Evolutionary conservation across 495 filamentous ascomycete species (phyloP).

Genomic region (Chaetomium tenue): DNA sequence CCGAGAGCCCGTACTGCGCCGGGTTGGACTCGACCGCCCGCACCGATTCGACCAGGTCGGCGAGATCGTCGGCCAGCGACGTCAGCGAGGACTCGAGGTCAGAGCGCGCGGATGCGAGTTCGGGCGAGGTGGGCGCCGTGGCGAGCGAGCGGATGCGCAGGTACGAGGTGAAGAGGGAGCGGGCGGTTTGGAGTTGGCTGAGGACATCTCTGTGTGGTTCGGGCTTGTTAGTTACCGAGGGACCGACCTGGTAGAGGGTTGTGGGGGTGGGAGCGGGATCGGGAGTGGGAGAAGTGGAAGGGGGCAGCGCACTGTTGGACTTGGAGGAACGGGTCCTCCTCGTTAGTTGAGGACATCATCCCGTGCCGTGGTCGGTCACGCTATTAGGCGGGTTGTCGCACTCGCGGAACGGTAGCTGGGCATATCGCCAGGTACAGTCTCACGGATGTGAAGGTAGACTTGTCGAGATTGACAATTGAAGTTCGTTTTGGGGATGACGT

Average conservation of each 20-base stretch:
- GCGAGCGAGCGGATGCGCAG: slow-evolving; percentile 89
- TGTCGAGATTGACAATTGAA: background rate
- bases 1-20: slow-evolving; percentile 80
- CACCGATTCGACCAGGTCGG: slow-evolving; percentile 85
- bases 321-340: slow-evolving; percentile 88
- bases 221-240: background rate
- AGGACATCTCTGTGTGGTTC: slow-evolving; percentile 69
- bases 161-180: slow-evolving; percentile 89
- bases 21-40: slow-evolving; percentile 86
- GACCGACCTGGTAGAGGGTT: too few relatives aligned
- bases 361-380: slow-evolving; percentile 25
- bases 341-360: slow-evolving; percentile 71
- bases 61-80: slow-evolving; percentile 78
- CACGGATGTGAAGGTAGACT: background rate
- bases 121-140: slow-evolving; percentile 60
- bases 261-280: too few relatives aligned
- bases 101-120: slow-evolving; percentile 75
- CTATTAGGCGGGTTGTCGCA: slow-evolving; percentile 6
- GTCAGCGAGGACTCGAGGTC: slow-evolving; percentile 78
- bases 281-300: background rate
- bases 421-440: slow-evolving; percentile 15
- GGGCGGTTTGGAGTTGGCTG: slow-evolving; percentile 69
- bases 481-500: slow-evolving; percentile 20
- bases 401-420: slow-evolving; percentile 8
- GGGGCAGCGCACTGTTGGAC: slow-evolving; percentile 69